A percentile compares a stretch with the other conserved stretches of the same genome.
Conservation (phyloP, 176 grass and related monocot genomes). For the Luzula sylvatica region DNA sequence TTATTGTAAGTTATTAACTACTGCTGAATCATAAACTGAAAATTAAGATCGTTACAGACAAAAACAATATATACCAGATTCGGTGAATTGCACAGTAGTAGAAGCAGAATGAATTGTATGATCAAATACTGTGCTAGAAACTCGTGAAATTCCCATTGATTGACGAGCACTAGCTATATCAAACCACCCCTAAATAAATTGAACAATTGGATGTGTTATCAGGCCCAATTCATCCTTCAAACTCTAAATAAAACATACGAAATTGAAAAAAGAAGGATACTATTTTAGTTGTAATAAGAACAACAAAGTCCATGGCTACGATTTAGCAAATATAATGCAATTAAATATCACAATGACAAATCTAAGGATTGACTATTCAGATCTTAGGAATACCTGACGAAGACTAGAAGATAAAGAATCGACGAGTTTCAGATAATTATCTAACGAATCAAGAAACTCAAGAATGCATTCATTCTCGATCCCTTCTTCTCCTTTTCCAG, state of each 20-base stretch:
- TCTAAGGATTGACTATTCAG: not conserved
- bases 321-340: not conserved
- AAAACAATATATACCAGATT: constrained; percentile 9
- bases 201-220: too few relatives aligned
- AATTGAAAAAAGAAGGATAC: not conserved
- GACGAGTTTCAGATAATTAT: constrained; percentile 19
- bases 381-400: constrained; percentile 23
- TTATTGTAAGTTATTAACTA: too few relatives aligned
- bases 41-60: not conserved
- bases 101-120: constrained; percentile 75
- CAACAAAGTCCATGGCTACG: not conserved
- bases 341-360: not conserved
- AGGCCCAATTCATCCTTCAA: too few relatives aligned
- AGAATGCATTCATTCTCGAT: constrained; percentile 18
- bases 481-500: not conserved
- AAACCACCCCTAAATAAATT: constrained; percentile 58
- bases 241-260: not conserved
- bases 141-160: constrained; percentile 63
- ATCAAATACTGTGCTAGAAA: constrained; percentile 64
- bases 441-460: constrained; percentile 35
- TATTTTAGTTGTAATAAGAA: not conserved
- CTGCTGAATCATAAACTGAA: constrained; percentile 7
- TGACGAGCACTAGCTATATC: constrained; percentile 84
- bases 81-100: constrained; percentile 50
- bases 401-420: constrained; percentile 31